These are phyloP conservation scores for Pholiota conissans DNA, from an alignment of 768 basidiomycete species.

Conservation along the genomic window DNA sequence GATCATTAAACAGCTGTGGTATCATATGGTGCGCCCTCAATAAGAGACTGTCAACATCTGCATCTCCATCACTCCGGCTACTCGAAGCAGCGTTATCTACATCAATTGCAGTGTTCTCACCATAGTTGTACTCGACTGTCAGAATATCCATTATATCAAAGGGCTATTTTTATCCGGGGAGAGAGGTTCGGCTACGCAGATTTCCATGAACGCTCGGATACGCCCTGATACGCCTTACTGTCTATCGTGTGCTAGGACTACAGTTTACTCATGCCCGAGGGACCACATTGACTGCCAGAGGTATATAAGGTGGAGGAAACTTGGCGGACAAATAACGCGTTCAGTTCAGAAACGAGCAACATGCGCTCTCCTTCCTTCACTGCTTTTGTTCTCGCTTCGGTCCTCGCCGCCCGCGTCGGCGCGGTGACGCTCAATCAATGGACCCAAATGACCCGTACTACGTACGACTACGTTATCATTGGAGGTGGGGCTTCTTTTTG, in stretches of 20 bases:
- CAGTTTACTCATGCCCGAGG: not conserved
- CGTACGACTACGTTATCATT: conserved; percentile 9
- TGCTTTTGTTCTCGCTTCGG: not conserved
- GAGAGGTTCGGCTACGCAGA: not conserved
- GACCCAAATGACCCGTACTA: not conserved
- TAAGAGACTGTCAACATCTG: not conserved
- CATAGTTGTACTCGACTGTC: not conserved
- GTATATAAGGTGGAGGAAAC: not conserved
- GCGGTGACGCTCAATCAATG: not conserved
- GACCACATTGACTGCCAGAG: not conserved
- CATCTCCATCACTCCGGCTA: conserved; percentile 1
- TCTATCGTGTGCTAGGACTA: not conserved
- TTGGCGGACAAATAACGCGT: not conserved
- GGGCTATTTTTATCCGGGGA: not conserved
- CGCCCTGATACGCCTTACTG: not conserved
- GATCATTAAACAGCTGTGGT: not conserved
- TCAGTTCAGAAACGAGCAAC: not conserved
- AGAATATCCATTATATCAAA: not conserved
- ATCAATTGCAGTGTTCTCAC: not conserved
- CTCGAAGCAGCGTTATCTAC: not conserved
- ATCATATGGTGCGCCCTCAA: not conserved
- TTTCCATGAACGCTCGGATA: not conserved
- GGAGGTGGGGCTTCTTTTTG: not conserved
- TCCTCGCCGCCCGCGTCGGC: not conserved
- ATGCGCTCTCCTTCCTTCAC: not conserved